phyloP scores from a whole-genome alignment of 495 filamentous ascomycete species.

The Penicillium cataractarum region DNA sequence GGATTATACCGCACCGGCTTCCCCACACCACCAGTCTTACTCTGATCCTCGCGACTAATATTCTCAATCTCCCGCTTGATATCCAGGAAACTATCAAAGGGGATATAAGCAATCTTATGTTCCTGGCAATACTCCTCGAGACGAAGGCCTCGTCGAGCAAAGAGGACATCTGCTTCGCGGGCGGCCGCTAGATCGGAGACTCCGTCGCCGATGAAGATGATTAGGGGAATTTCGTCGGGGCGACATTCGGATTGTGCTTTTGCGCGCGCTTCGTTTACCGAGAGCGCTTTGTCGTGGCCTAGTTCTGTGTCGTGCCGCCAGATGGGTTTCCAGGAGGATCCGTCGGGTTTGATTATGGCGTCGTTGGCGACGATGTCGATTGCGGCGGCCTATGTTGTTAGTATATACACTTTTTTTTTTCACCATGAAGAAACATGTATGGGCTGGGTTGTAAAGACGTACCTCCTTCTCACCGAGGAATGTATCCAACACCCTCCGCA shows the following conservation, averaged over 20 bases:
- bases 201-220: conserved; percentile 79
- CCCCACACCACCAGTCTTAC: conserved; percentile 66
- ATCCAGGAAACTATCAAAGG: conserved; percentile 70
- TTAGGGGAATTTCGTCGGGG: conserved; percentile 67
- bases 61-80: conserved; percentile 65
- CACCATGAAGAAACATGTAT: neutral
- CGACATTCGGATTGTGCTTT: conserved; percentile 55
- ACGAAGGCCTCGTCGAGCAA: conserved; percentile 68
- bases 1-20: conserved; percentile 69
- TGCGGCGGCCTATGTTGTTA: conserved; percentile 46
- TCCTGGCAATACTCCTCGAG: conserved; percentile 73
- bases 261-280: conserved; percentile 62
- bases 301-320: conserved; percentile 71
- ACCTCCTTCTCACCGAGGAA: conserved; percentile 66
- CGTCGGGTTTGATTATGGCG: conserved; percentile 60
- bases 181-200: conserved; percentile 76
- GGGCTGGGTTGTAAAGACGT: conserved; percentile 4
- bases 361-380: conserved; percentile 78
- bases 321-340: conserved; percentile 66
- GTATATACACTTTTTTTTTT: neutral
- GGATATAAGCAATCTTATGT: conserved; percentile 62
- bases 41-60: conserved; percentile 63
- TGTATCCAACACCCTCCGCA: conserved; percentile 62
- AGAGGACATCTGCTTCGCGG: conserved; percentile 74
- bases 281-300: conserved; percentile 72